Conservation (phyloP, 2,329 filamentous ascomycete genomes). For the Fusarium humuli region DNA sequence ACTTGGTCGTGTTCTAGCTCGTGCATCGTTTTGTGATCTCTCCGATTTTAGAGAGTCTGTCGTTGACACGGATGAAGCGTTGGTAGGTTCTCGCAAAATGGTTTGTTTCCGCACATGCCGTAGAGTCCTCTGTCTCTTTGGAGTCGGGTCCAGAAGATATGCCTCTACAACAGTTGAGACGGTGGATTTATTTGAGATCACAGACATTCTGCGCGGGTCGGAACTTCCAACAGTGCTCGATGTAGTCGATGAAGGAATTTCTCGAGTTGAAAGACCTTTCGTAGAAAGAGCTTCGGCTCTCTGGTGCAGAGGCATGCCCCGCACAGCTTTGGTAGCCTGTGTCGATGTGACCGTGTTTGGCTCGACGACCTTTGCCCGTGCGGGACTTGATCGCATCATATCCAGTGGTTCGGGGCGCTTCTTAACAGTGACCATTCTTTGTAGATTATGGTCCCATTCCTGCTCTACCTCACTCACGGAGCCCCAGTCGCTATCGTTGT, state of each 20-base stretch:
- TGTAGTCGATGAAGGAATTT: slow-evolving; percentile 46
- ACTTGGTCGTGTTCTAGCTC: slow-evolving; percentile 45
- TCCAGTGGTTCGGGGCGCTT: slow-evolving; percentile 55
- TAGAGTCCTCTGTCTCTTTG: slow-evolving; percentile 64
- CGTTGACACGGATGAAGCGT: slow-evolving; percentile 20
- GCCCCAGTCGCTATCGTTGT: slow-evolving; percentile 69
- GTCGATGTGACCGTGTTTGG: slow-evolving; percentile 62
- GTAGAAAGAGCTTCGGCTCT: slow-evolving; percentile 47
- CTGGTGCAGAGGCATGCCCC: slow-evolving; percentile 60
- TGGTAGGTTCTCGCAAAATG: slow-evolving; percentile 60
- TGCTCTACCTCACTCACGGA: slow-evolving; percentile 61
- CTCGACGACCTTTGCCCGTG: slow-evolving; percentile 58
- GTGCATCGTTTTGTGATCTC: slow-evolving; percentile 45
- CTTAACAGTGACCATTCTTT: slow-evolving; percentile 65
- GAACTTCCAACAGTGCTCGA: slow-evolving; percentile 55
- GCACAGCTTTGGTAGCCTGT: slow-evolving; percentile 63
- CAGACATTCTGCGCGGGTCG: slow-evolving; percentile 64
- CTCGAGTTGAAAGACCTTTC: slow-evolving; percentile 43
- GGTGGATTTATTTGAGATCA: slow-evolving; percentile 65
- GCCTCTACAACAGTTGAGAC: slow-evolving; percentile 69
- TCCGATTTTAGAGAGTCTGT: slow-evolving; percentile 24
- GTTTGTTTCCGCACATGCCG: slow-evolving; percentile 70
- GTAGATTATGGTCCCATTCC: slow-evolving; percentile 67
- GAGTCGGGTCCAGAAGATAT: slow-evolving; percentile 63
- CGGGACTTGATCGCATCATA: slow-evolving; percentile 40